These are phyloP conservation scores for Aspergillus puulaauensis DNA, from an alignment of 2,329 filamentous ascomycete genomes.

Conservation along the genomic window DNA sequence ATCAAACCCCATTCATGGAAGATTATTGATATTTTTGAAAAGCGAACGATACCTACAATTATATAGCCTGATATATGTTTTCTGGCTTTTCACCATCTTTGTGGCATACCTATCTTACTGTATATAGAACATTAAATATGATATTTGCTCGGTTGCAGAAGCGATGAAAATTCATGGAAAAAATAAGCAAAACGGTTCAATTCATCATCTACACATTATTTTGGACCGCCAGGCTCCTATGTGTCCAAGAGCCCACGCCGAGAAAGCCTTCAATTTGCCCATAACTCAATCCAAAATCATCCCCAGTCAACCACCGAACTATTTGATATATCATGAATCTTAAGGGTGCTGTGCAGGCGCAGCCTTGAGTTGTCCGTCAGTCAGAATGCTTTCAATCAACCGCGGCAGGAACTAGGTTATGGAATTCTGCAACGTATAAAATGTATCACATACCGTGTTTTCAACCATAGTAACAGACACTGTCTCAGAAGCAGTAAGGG, in stretches of 20 bases:
- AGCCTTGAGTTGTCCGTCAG: conserved; percentile 42
- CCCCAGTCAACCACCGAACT: background rate
- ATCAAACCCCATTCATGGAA: conserved; percentile 1
- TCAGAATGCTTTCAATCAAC: background rate
- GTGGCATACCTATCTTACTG: background rate
- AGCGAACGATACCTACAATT: conserved; percentile 7
- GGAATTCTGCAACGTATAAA: background rate
- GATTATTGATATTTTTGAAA: conserved; percentile 1
- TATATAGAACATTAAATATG: conserved; percentile 4
- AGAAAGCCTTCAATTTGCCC: background rate
- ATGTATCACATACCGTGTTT: conserved; percentile 55
- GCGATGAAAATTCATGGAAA: background rate
- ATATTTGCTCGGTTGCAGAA: background rate
- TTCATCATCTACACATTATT: conserved; percentile 56
- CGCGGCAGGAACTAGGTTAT: background rate
- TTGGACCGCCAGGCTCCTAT: background rate
- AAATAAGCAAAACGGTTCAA: background rate
- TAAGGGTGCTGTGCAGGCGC: conserved; percentile 53
- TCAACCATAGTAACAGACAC: conserved; percentile 53
- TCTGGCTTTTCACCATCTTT: background rate
- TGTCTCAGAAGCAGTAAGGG: conserved; percentile 52
- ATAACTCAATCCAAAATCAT: background rate
- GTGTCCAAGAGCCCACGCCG: background rate
- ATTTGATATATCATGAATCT: conserved; percentile 9
- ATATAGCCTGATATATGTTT: background rate